A percentile compares a stretch with the other conserved stretches of the same genome.
Conservation (phyloP, 768 basidiomycete genomes). For the Amanita exitialis region DNA sequence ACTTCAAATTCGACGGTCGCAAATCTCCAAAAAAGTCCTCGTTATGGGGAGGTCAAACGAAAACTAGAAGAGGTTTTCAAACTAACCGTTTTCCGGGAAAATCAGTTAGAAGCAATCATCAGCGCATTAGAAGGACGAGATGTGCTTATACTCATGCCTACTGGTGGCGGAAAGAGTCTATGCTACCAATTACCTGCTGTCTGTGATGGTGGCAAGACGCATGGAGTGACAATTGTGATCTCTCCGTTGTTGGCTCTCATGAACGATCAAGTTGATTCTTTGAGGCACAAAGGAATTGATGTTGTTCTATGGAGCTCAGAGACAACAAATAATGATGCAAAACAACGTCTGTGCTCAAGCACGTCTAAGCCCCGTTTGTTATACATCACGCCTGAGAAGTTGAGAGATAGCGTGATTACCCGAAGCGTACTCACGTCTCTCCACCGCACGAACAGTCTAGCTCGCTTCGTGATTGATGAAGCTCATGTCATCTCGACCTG, state of each 20-base stretch:
- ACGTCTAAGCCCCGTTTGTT: slow-evolving; percentile 52
- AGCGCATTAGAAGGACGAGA: slow-evolving; percentile 74
- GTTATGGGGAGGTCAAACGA: slow-evolving; percentile 40
- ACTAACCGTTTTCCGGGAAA: slow-evolving; percentile 58
- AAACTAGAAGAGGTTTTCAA: slow-evolving; percentile 52
- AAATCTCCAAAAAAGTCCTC: slow-evolving; percentile 10
- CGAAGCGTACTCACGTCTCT: slow-evolving; percentile 47
- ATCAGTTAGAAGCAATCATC: slow-evolving; percentile 83
- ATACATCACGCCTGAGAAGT: slow-evolving; percentile 89
- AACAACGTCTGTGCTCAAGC: slow-evolving; percentile 30
- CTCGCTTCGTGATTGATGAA: slow-evolving; percentile 92
- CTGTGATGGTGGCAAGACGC: slow-evolving; percentile 57
- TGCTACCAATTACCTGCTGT: slow-evolving; percentile 90
- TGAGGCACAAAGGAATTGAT: slow-evolving; percentile 55
- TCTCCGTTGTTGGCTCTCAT: slow-evolving; percentile 87
- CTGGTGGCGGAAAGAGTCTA: slow-evolving; percentile 86
- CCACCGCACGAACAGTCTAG: slow-evolving; percentile 47
- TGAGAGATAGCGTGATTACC: slow-evolving; percentile 52
- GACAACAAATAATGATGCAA: slow-evolving; percentile 27
- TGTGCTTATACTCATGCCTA: slow-evolving; percentile 94
- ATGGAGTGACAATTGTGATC: slow-evolving; percentile 83
- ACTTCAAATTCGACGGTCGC: neutral
- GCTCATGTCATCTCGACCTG: slow-evolving; percentile 92
- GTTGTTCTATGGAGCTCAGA: slow-evolving; percentile 64
- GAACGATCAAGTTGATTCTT: slow-evolving; percentile 72